Conservation (phyloP, 352 stramenopile genomes). For the Pythium volutum region DNA sequence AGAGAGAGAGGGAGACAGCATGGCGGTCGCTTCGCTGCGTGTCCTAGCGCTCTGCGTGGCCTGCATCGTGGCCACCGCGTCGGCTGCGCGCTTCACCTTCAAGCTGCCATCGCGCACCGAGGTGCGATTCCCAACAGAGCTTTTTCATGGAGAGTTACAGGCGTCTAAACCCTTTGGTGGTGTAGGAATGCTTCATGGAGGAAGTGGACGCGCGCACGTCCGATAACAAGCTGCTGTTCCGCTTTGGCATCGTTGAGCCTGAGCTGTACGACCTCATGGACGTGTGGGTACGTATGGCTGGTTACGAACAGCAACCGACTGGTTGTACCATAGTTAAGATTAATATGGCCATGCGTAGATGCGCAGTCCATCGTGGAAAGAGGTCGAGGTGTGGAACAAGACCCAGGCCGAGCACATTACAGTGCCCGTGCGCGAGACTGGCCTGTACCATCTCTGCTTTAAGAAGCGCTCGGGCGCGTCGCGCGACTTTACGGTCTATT, state of each 20-base stretch:
- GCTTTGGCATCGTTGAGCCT: conserved; percentile 32
- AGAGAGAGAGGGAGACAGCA: conserved; percentile 7
- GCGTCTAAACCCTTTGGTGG: neutral
- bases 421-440: conserved; percentile 59
- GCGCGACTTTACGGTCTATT: conserved; percentile 57
- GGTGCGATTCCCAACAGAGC: conserved; percentile 2
- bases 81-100: conserved; percentile 27
- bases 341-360: no score
- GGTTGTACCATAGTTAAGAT: no score
- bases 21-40: conserved; percentile 19
- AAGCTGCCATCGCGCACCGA: conserved; percentile 24
- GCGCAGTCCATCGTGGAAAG: conserved; percentile 17
- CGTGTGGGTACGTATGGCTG: conserved; percentile 17
- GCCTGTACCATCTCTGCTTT: conserved; percentile 81
- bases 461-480: conserved; percentile 57
- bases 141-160: neutral
- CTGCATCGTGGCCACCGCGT: conserved; percentile 1
- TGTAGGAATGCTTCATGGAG: conserved; percentile 33
- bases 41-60: conserved; percentile 10
- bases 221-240: conserved; percentile 35
- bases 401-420: conserved; percentile 62
- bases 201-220: conserved; percentile 29
- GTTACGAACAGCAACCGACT: no score
- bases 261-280: conserved; percentile 31
- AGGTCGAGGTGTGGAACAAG: conserved; percentile 44